Percentiles rank a stretch among this genome's conserved stretches.
These are phyloP conservation scores for Ophiosphaerella narmari DNA, from an alignment of 2,329 filamentous ascomycete genomes.

Conservation along the genomic window DNA sequence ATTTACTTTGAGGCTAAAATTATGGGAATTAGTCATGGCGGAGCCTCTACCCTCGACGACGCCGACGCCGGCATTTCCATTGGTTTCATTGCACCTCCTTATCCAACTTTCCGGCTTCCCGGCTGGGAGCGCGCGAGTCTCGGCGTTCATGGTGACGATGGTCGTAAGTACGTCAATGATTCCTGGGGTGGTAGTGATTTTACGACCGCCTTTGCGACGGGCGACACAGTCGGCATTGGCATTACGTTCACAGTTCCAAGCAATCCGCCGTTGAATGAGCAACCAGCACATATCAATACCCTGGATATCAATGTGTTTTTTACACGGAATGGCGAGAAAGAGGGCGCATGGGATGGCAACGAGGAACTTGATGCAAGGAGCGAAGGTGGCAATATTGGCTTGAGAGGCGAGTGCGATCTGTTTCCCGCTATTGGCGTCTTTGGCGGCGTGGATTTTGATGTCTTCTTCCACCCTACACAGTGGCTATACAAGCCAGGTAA, in stretches of 20 bases:
- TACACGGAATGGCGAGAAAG: slow-evolving; percentile 66
- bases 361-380: slow-evolving; percentile 73
- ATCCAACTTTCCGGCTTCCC: slow-evolving; percentile 76
- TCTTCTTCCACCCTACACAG: slow-evolving; percentile 62
- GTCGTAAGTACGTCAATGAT: slow-evolving; percentile 76
- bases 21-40: slow-evolving; percentile 47
- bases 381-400: slow-evolving; percentile 63
- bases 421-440: slow-evolving; percentile 73
- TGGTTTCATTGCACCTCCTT: slow-evolving; percentile 74
- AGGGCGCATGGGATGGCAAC: slow-evolving; percentile 71
- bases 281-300: slow-evolving; percentile 23
- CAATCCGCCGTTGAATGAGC: slow-evolving; percentile 42
- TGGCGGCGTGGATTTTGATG: slow-evolving; percentile 69
- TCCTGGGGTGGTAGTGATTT: slow-evolving; percentile 74
- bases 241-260: slow-evolving; percentile 61
- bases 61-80: slow-evolving; percentile 65
- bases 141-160: slow-evolving; percentile 81
- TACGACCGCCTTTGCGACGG: slow-evolving; percentile 64
- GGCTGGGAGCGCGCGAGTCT: slow-evolving; percentile 80
- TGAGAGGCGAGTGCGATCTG: slow-evolving; percentile 74
- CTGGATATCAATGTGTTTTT: slow-evolving; percentile 69
- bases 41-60: slow-evolving; percentile 29
- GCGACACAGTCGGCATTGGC: slow-evolving; percentile 72
- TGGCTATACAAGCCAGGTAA: slow-evolving; percentile 58
- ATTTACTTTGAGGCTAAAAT: slow-evolving; percentile 76